Conservation (phyloP, 106 monocot species). For the Platanthera zijinensis region DNA sequence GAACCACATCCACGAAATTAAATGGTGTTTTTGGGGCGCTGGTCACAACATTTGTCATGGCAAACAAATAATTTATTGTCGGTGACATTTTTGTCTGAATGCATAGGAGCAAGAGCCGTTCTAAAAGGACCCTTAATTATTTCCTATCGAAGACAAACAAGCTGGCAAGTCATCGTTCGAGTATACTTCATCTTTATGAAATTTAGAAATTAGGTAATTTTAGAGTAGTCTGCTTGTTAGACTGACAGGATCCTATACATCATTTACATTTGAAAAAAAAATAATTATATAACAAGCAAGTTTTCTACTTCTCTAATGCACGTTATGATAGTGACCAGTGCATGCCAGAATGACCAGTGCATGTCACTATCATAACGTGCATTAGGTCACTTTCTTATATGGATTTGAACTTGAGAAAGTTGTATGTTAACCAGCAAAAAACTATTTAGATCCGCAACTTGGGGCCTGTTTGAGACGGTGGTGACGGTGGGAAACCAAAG, state of each 20-base stretch:
- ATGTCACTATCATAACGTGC: not conserved
- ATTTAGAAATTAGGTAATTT: not conserved
- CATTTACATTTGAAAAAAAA: not conserved
- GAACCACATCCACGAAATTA: too few species aligned
- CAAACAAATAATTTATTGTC: too few species aligned
- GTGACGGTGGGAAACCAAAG: too few species aligned
- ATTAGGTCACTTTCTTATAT: not conserved
- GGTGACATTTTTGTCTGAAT: too few species aligned
- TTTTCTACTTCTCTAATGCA: not conserved
- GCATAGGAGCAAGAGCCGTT: too few species aligned
- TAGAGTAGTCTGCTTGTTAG: not conserved
- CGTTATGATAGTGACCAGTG: not conserved
- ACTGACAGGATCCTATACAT: not conserved
- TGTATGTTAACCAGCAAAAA: not conserved
- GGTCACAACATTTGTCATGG: too few species aligned
- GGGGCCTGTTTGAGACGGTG: too few species aligned
- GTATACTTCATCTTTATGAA: not conserved
- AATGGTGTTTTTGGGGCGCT: too few species aligned
- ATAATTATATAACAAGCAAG: not conserved
- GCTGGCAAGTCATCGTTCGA: not conserved
- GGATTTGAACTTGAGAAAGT: not conserved
- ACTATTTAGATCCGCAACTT: not conserved
- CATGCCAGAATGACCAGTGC: not conserved
- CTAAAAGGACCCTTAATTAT: not conserved
- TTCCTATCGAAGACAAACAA: not conserved